A percentile compares a stretch with the other conserved stretches of the same genome.
phyloP scores from a whole-genome alignment of 75 land plant species.

The Selaginella tamariscina region DNA sequence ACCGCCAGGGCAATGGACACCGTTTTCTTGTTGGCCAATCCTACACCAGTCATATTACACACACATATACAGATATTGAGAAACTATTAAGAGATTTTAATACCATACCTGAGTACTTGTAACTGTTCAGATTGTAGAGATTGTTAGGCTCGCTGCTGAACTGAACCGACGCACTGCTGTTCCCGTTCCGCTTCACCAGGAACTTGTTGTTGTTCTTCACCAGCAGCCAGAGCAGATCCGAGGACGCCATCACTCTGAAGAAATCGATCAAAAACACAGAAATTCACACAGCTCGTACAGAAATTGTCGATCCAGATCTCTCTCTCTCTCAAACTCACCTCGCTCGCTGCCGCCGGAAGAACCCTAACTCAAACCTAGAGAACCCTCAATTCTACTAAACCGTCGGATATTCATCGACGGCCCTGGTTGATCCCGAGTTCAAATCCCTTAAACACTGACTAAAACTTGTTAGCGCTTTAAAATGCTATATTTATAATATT shows the following conservation, averaged over 20 bases:
- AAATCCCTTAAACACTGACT: too few species aligned
- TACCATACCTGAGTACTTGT: slow-evolving; percentile 55
- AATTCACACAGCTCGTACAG: not conserved
- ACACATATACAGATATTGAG: too few species aligned
- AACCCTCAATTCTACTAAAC: too few species aligned
- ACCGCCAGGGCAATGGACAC: slow-evolving; percentile 48
- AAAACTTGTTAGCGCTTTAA: too few species aligned
- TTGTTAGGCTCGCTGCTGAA: slow-evolving; percentile 82
- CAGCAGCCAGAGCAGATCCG: slow-evolving; percentile 72
- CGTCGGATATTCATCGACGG: too few species aligned
- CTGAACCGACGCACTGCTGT: slow-evolving; percentile 44
- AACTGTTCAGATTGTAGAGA: slow-evolving; percentile 73
- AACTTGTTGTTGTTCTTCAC: slow-evolving; percentile 86
- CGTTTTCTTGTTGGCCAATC: slow-evolving; percentile 90
- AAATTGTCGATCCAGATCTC: not conserved
- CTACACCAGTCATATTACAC: too few species aligned
- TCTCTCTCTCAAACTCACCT: too few species aligned
- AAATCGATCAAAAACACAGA: not conserved
- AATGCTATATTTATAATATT: too few species aligned
- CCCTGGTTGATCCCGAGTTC: too few species aligned
- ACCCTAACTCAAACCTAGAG: too few species aligned
- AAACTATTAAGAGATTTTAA: not conserved
- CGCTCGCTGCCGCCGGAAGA: too few species aligned
- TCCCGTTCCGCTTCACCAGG: slow-evolving; percentile 73
- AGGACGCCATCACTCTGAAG: slow-evolving; percentile 26